Percentiles rank a stretch among this genome's conserved stretches.
Evolutionary conservation across 139 green algal species (phyloP).

Genomic region (Chlorella sorokiniana): DNA sequence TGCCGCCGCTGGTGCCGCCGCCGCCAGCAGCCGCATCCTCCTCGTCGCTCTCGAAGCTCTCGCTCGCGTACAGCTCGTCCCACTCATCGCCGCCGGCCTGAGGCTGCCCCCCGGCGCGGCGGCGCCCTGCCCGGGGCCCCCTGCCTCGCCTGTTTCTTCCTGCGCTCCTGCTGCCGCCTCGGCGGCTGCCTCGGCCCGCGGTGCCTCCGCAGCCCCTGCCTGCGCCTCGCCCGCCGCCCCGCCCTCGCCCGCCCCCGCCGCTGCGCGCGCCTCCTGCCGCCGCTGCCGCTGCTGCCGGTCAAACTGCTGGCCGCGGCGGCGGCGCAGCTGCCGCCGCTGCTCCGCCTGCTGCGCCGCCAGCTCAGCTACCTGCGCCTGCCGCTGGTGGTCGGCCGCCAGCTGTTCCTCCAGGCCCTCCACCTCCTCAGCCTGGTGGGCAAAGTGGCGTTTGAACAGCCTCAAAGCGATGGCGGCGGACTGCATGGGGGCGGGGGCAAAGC

Average conservation of each 20-base stretch:
- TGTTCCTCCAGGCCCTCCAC: slow-evolving; percentile 36
- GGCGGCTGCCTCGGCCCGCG: too few relatives aligned
- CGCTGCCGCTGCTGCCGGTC: background rate
- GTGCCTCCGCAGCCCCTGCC: background rate
- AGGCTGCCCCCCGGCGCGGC: background rate
- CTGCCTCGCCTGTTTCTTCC: background rate
- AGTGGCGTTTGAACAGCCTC: slow-evolving; percentile 40
- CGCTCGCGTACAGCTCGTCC: background rate
- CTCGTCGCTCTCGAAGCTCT: slow-evolving; percentile 4
- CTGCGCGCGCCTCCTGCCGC: background rate
- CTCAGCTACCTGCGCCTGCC: slow-evolving; percentile 32
- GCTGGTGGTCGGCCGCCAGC: slow-evolving; percentile 6
- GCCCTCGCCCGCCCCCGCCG: background rate
- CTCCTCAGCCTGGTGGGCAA: slow-evolving; percentile 26
- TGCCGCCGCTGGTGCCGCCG: background rate
- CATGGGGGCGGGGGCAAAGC: background rate
- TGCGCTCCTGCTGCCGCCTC: background rate
- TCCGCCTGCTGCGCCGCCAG: slow-evolving; percentile 33
- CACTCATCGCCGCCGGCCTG: background rate
- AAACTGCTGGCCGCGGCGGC: slow-evolving; percentile 28
- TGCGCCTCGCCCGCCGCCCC: background rate
- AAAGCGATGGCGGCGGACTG: slow-evolving; percentile 46
- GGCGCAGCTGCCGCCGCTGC: slow-evolving; percentile 27
- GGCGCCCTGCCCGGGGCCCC: too few relatives aligned
- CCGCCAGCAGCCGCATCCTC: background rate